Conservation (phyloP, 441 rosid species). For the Mallotus repandus region DNA sequence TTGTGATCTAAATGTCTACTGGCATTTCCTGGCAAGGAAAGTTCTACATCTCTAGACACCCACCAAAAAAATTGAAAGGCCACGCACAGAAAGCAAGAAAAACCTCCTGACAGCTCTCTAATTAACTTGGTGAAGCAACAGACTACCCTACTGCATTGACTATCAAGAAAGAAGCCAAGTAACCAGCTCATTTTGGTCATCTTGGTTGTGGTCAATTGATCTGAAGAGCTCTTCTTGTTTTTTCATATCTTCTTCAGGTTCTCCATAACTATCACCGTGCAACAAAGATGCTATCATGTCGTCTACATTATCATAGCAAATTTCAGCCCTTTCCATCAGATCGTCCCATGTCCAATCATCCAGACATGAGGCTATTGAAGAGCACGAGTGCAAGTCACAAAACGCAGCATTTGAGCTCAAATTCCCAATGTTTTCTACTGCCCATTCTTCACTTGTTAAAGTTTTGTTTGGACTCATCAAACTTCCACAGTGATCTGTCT, state of each 20-base stretch:
- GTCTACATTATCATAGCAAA: conserved; percentile 1
- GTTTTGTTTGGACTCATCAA: not conserved
- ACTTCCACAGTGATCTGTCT: not conserved
- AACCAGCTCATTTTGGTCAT: conserved; percentile 46
- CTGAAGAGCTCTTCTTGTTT: conserved; percentile 21
- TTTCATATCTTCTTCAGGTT: conserved; percentile 10
- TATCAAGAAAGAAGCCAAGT: conserved; percentile 62
- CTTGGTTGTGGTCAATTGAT: conserved; percentile 11
- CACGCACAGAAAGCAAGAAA: no score
- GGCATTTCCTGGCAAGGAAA: no score
- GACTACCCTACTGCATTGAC: no score
- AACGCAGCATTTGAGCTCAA: conserved; percentile 20
- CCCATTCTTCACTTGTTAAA: not conserved
- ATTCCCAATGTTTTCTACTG: not conserved
- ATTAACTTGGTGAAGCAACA: no score
- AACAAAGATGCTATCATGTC: conserved; percentile 31
- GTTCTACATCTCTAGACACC: no score
- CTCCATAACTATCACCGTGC: conserved; percentile 32
- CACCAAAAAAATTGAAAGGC: no score
- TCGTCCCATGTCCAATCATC: conserved; percentile 58
- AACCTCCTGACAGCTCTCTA: no score
- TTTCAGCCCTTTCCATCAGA: conserved; percentile 24
- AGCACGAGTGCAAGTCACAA: conserved; percentile 27
- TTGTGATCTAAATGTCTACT: no score
- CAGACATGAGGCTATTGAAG: conserved; percentile 33